Percentiles rank a stretch among this genome's conserved stretches.
These are phyloP conservation scores for Linderniella brevidens DNA, from an alignment of 257 asterid genomes.

Conservation along the genomic window DNA sequence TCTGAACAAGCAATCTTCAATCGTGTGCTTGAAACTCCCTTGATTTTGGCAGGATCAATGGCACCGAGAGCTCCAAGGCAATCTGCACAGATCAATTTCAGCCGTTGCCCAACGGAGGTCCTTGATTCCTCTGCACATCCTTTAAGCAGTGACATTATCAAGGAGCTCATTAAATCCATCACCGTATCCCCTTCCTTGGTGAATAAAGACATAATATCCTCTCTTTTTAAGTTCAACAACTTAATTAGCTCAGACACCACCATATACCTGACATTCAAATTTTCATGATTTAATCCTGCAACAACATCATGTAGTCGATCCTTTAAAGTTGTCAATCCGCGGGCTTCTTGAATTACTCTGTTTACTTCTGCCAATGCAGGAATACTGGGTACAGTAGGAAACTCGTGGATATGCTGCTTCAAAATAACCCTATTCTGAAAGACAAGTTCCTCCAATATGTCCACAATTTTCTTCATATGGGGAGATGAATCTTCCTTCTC, in stretches of 20 bases:
- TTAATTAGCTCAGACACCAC: slow-evolving; percentile 87
- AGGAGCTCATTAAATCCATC: slow-evolving; percentile 69
- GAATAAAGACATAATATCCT: slow-evolving; percentile 49
- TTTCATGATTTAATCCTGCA: slow-evolving; percentile 84
- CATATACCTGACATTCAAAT: slow-evolving; percentile 89
- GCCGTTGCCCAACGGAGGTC: slow-evolving; percentile 73
- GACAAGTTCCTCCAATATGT: slow-evolving; percentile 87
- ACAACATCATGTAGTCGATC: slow-evolving; percentile 75
- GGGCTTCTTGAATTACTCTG: slow-evolving; percentile 72
- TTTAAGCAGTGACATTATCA: slow-evolving; percentile 74
- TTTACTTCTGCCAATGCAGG: slow-evolving; percentile 73
- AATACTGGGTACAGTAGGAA: slow-evolving; percentile 80
- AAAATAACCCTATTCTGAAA: slow-evolving; percentile 50
- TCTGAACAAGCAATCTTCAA: slow-evolving; percentile 95
- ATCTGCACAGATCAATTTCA: slow-evolving; percentile 81
- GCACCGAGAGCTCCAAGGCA: slow-evolving; percentile 98
- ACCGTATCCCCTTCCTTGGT: slow-evolving; percentile 56
- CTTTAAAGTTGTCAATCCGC: slow-evolving; percentile 55
- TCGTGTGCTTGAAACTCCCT: slow-evolving; percentile 50
- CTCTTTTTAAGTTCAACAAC: slow-evolving; percentile 55
- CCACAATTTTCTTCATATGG: slow-evolving; percentile 50
- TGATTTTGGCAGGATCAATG: slow-evolving; percentile 90
- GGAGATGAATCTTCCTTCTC: slow-evolving; percentile 41
- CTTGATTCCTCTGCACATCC: slow-evolving; percentile 98
- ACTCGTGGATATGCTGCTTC: slow-evolving; percentile 69